Percentiles rank a stretch among this genome's conserved stretches.
phyloP scores from a whole-genome alignment of 306 rosid genomes.

The Psophocarpus tetragonolobus region DNA sequence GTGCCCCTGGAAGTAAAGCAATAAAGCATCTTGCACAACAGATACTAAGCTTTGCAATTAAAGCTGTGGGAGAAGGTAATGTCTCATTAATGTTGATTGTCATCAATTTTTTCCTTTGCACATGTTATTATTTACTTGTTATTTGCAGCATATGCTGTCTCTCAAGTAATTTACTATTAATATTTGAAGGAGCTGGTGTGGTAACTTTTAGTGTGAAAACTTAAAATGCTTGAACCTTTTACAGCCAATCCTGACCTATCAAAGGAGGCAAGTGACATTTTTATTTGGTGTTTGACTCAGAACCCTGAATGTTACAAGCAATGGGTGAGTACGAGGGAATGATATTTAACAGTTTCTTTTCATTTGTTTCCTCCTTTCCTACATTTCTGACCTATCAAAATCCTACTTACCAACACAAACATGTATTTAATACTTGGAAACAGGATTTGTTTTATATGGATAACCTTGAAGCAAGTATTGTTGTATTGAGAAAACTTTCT shows the following conservation, averaged over 20 bases:
- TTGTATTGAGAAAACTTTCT: conserved; percentile 46
- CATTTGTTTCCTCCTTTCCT: background rate
- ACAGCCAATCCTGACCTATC: conserved; percentile 50
- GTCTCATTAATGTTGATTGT: background rate
- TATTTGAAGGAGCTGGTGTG: background rate
- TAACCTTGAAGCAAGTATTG: conserved; percentile 53
- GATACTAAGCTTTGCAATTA: conserved; percentile 40
- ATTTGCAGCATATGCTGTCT: background rate
- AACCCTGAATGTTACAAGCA: conserved; percentile 54
- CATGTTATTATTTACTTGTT: background rate
- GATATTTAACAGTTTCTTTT: background rate
- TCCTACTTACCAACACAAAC: background rate
- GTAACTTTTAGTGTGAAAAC: conserved; percentile 17
- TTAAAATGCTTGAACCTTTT: conserved; percentile 32
- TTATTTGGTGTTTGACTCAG: conserved; percentile 58
- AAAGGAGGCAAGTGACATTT: conserved; percentile 49
- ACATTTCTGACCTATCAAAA: too few relatives aligned
- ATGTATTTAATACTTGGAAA: conserved; percentile 32
- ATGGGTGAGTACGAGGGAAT: conserved; percentile 46
- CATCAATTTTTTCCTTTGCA: background rate
- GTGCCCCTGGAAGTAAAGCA: conserved; percentile 51
- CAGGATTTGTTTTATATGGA: conserved; percentile 55
- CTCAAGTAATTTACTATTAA: conserved; percentile 8
- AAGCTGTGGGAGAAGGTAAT: conserved; percentile 54
- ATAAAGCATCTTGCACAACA: conserved; percentile 47